A percentile compares a stretch with the other conserved stretches of the same genome.
These are phyloP conservation scores for Daldinia childiae DNA, from an alignment of 495 filamentous ascomycete genomes.

Conservation along the genomic window DNA sequence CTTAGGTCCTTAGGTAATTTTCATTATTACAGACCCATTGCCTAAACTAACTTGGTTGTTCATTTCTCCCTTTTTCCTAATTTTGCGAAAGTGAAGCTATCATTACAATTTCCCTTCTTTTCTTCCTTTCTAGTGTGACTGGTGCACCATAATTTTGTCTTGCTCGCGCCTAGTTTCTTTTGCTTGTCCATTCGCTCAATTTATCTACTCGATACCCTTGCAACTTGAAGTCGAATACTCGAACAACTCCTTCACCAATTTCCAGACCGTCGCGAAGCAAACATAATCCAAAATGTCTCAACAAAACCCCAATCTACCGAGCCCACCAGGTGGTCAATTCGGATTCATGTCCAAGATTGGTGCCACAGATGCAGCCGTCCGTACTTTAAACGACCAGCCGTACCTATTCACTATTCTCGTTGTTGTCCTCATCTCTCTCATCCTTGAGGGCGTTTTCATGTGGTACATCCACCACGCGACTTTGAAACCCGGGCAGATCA, in stretches of 20 bases:
- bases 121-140: conserved; percentile 40
- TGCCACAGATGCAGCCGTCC: conserved; percentile 59
- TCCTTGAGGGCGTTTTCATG: conserved; percentile 52
- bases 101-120: conserved; percentile 28
- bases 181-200: conserved; percentile 20
- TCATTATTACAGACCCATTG: conserved; percentile 11
- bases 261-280: conserved; percentile 3
- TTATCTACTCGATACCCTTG: conserved; percentile 18
- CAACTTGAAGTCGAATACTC: conserved; percentile 27
- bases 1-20: conserved; percentile 17
- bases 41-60: conserved; percentile 8
- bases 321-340: conserved; percentile 51
- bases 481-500: conserved; percentile 61
- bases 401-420: conserved; percentile 61
- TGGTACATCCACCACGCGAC: conserved; percentile 64
- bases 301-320: neutral
- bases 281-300: conserved; percentile 32
- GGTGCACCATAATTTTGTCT: conserved; percentile 45
- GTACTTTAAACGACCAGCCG: conserved; percentile 63
- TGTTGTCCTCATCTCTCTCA: conserved; percentile 55
- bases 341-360: conserved; percentile 59
- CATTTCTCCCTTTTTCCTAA: conserved; percentile 27
- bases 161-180: conserved; percentile 32
- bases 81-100: conserved; percentile 43
- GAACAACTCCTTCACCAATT: neutral